Evolutionary conservation across 306 rosid genomes (phyloP), one percentile per base, ranked within the genome.

Genomic region (Cucurbita argyrosperma): DNA sequence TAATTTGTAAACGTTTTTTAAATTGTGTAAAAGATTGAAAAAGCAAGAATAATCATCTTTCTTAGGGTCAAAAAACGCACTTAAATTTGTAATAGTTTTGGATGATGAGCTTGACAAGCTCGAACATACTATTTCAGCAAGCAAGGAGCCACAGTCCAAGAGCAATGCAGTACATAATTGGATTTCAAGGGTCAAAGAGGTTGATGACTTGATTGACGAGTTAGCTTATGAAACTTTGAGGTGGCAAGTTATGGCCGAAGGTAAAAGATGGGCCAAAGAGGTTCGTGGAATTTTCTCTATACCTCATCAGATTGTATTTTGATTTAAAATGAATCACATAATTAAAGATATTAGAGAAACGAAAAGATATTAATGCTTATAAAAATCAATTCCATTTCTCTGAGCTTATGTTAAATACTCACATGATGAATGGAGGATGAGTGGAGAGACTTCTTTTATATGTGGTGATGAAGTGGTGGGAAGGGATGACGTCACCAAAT

Each of bases 111-210:
- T 76, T 52, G n/a, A 15, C 1, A 12, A 51, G 8, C 65, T 76
- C 19, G 5, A 52, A 14, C 5, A 3, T 11, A 39, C 74, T 7
- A 4, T 65, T 38, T 51, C 52, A 0, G 6, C 21, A n/a, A n/a
- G n/a, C n/a, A n/a, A 78, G 56, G 57, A 49, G 49, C 23, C 21
- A 59, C 71, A 67, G 15, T 19, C 42, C 4, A 21, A 39, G 8
- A 23, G 30, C 10, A 14, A 8, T 7, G 40, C 74, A 1, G 54
- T 65, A 0, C 66, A 67, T 61, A 23, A 13, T 16, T 82, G 83
- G 82, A n/a, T 82, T 18, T 50, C 64, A 40, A 65, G 30, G 45
- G 78, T 82, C 6, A 49, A 65, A 9, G 80, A 79, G 37, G 16
- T 30, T 0, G 80, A 78, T 1, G 80, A 82, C 13, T 46, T 78